Evolutionary conservation across 2,329 filamentous ascomycete genomes (phyloP), one percentile per base, ranked within the genome.

Genomic region (Dothistroma pini): DNA sequence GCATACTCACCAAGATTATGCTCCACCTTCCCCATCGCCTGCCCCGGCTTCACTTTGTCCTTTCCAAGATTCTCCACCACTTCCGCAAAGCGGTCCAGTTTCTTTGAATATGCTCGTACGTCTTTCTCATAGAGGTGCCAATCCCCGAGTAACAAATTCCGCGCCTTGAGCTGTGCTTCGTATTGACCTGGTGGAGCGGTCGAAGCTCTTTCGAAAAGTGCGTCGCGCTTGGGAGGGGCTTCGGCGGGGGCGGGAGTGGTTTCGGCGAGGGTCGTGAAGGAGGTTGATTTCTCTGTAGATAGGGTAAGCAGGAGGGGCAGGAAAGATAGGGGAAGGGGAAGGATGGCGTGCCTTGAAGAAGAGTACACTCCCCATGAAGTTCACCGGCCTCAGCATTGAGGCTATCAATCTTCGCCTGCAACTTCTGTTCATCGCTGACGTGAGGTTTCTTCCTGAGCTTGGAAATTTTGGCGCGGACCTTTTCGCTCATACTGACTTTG

Each of bases 381-480:
- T 56, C 53, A 21, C 56, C 38, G 7, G 58, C 58, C 56, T 60
- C 50, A 14, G 31, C 31, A 22, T 22, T 47, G 21, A 60, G 29
- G 21, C 41, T 56, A 41, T 56, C 58, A 32, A 60, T 55, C 19
- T 53, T 54, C 14, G 52, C 53, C 14, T 51, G 16, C 11, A 60
- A 49, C 41, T 52, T 60, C 32, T 60, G 58, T 53, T 60, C 58
- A 19, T 47, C 21, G 7, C 53, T 60, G 9, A 60, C 58, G 11
- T 51, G 31, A 5, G 58, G 58, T 50, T 60, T 44, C 32, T 52
- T 60, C 21, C 58, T 53, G 6, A 60, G 38, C 47, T 60, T 60
- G 5, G 51, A 53, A 11, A 53, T 12, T 35, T 35, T 32, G 4
- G 51, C 51, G 11, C 51, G 51, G 25, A 53, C 25, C n/a, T 53